Evolutionary conservation across 257 asterid species (phyloP).

Genomic region (Gentiana macrophylla): DNA sequence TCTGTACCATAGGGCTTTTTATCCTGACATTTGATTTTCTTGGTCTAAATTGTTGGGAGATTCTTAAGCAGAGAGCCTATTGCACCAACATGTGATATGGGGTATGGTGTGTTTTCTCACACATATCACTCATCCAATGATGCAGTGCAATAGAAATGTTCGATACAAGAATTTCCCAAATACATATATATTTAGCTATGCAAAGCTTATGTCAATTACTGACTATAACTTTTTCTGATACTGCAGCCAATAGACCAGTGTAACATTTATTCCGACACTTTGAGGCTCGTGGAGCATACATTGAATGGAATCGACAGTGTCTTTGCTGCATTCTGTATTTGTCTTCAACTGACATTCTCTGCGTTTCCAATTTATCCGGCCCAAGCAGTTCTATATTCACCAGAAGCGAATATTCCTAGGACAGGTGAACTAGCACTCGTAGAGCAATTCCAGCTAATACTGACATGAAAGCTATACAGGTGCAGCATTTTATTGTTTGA

Average conservation of each 20-base stretch:
- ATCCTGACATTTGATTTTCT: too few relatives aligned
- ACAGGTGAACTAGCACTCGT: constrained; percentile 95
- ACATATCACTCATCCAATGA: too few relatives aligned
- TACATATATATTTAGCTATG: background rate
- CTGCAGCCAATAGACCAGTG: constrained; percentile 38
- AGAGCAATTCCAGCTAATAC: constrained; percentile 96
- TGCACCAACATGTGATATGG: too few relatives aligned
- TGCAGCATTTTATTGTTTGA: background rate
- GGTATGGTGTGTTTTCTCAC: too few relatives aligned
- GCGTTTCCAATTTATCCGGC: constrained; percentile 49
- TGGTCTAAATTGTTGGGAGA: too few relatives aligned
- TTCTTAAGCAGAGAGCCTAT: too few relatives aligned
- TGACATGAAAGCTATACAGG: constrained; percentile 95
- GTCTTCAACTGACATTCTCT: constrained; percentile 61
- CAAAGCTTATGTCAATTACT: constrained; percentile 8
- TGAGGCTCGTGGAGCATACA: constrained; percentile 24
- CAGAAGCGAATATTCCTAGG: constrained; percentile 89
- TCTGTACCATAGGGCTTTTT: too few relatives aligned
- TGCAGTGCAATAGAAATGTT: too few relatives aligned
- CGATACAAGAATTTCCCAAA: too few relatives aligned
- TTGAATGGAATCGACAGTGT: constrained; percentile 39
- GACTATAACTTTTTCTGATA: constrained; percentile 19
- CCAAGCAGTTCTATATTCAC: constrained; percentile 91
- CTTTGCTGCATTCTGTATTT: constrained; percentile 38
- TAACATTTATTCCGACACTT: constrained; percentile 15